Evolutionary conservation across 202 grass and related monocot species (phyloP).

Genomic region (Eragrostis tef): DNA sequence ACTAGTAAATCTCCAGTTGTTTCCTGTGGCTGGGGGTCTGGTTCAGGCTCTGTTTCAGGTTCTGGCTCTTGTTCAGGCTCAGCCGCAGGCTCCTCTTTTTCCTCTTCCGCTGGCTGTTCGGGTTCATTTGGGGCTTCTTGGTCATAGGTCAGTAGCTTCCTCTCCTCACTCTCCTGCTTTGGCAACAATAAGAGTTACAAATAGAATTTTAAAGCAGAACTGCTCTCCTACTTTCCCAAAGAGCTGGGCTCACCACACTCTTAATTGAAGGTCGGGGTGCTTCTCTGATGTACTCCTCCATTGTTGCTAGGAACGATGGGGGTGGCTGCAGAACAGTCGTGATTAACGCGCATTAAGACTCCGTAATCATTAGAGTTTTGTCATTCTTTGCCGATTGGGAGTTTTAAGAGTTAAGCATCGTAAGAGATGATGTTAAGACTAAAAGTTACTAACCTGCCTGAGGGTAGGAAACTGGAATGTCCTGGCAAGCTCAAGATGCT

Average conservation of each 20-base stretch:
- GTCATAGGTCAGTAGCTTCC: slow-evolving; percentile 57
- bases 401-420: neutral
- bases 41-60: slow-evolving; percentile 44
- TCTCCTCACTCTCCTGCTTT: slow-evolving; percentile 73
- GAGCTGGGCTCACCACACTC: slow-evolving; percentile 55
- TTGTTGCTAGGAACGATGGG: slow-evolving; percentile 78
- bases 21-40: slow-evolving; percentile 41
- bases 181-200: slow-evolving; percentile 29
- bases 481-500: slow-evolving; percentile 76
- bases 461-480: slow-evolving; percentile 95
- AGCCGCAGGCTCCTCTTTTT: slow-evolving; percentile 48
- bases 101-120: slow-evolving; percentile 38
- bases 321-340: slow-evolving; percentile 60
- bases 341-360: slow-evolving; percentile 21
- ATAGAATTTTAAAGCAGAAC: slow-evolving; percentile 6
- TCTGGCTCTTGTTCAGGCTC: slow-evolving; percentile 51
- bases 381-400: neutral
- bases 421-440: neutral
- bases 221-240: slow-evolving; percentile 11
- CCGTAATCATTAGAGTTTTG: neutral
- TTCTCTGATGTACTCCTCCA: slow-evolving; percentile 96
- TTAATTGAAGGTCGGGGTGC: slow-evolving; percentile 57
- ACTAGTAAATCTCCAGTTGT: slow-evolving; percentile 78
- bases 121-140: slow-evolving; percentile 54
- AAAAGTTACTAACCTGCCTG: slow-evolving; percentile 58